Percentiles rank a stretch among this genome's conserved stretches.
These are phyloP conservation scores for Heterobasidion parviporum DNA, from an alignment of 1,284 basidiomycete genomes.

Conservation along the genomic window DNA sequence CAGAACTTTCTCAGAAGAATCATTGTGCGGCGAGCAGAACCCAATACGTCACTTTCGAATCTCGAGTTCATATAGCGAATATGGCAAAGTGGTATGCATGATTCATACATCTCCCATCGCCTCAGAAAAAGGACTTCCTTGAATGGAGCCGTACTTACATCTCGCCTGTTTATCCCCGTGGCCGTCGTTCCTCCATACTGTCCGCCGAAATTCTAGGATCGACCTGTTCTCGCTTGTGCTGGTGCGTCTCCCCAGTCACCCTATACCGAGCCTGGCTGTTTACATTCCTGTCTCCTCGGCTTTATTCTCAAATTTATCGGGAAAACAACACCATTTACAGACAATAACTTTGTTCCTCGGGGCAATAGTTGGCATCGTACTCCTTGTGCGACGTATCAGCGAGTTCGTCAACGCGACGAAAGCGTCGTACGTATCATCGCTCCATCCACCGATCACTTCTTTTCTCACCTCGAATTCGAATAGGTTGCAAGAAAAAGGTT, in stretches of 20 bases:
- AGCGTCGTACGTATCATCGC: neutral
- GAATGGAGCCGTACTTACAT: no score
- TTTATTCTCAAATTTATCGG: no score
- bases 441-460: neutral
- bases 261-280: no score
- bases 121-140: no score
- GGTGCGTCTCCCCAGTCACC: neutral
- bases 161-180: neutral
- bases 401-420: neutral
- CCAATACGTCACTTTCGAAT: no score
- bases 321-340: no score
- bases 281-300: no score
- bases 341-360: slow-evolving; percentile 2
- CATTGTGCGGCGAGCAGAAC: no score
- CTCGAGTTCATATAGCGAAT: no score
- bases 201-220: neutral
- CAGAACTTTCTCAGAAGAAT: no score
- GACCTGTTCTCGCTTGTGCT: slow-evolving; percentile 4
- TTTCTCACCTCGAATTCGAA: neutral
- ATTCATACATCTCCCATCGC: no score
- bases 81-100: no score
- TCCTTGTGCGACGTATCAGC: slow-evolving; percentile 1
- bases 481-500: slow-evolving; percentile 50
- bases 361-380: neutral
- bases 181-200: neutral